A percentile compares a stretch with the other conserved stretches of the same genome.
These are phyloP conservation scores for Mycena alexandri DNA, from an alignment of 768 basidiomycete genomes.

Conservation along the genomic window DNA sequence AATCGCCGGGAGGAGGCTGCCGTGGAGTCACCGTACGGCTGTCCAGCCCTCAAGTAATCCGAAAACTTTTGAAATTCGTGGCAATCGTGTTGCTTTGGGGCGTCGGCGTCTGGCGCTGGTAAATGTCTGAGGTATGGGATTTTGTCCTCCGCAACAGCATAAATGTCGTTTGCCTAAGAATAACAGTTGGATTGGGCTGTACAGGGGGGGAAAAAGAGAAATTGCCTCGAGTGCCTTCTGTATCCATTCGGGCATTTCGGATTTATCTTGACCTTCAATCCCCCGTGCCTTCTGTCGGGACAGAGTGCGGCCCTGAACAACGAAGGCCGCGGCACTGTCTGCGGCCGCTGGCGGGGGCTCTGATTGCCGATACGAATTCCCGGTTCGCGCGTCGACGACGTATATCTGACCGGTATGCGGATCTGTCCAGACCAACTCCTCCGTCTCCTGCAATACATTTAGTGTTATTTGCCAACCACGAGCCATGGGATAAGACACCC, in stretches of 20 bases:
- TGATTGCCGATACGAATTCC: slow-evolving; percentile 67
- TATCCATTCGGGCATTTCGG: slow-evolving; percentile 72
- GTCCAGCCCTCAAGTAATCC: slow-evolving; percentile 36
- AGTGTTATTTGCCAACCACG: slow-evolving; percentile 7
- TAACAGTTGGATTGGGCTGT: slow-evolving; percentile 8
- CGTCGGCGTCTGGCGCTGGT: slow-evolving; percentile 27
- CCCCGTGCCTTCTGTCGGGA: slow-evolving; percentile 37
- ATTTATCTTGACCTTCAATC: slow-evolving; percentile 30
- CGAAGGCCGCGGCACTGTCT: slow-evolving; percentile 44
- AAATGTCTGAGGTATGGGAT: slow-evolving; percentile 50
- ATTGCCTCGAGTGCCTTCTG: slow-evolving; percentile 68
- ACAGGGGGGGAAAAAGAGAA: slow-evolving; percentile 25
- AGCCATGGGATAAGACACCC: not conserved
- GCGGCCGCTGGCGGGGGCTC: slow-evolving; percentile 33
- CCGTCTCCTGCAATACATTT: slow-evolving; percentile 41
- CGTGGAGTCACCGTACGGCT: slow-evolving; percentile 28
- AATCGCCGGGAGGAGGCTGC: slow-evolving; percentile 53
- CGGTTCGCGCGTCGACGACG: slow-evolving; percentile 75
- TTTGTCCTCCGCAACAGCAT: slow-evolving; percentile 59
- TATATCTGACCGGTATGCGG: slow-evolving; percentile 70
- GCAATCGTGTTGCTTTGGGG: slow-evolving; percentile 22
- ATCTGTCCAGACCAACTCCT: slow-evolving; percentile 71
- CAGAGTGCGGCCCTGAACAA: slow-evolving; percentile 33
- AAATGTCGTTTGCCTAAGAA: slow-evolving; percentile 68
- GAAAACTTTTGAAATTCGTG: slow-evolving; percentile 30